Base-by-base conservation (phyloP, 2,329 filamentous ascomycete genomes). In the Delphinella strobiligena region DNA sequence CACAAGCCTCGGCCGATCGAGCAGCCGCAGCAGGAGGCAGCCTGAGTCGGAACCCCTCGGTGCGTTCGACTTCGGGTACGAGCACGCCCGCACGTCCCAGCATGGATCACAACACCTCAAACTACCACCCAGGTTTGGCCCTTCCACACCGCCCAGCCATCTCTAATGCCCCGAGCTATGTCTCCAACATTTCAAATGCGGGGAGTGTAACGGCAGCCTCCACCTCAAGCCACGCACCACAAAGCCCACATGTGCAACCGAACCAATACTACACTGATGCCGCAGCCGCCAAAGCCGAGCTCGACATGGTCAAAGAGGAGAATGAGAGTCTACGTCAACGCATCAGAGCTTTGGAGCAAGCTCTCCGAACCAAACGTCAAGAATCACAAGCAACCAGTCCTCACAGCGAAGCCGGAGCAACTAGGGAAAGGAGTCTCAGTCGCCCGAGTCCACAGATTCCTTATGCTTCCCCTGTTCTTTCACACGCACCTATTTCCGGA, bases 271-370 rank as follows among this genome's bases (percentile, higher is more conserved):
- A 51, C 37, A 54, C 62, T 27, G 66, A 68, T 45, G 59, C 63
- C 2, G 59, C 63, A 34, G 54, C 60, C 34, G 63, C 66, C 34
- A 54, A 59, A 31, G 57, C 58, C 7, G 67, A 69, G 51, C 52
- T 69, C 40, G 67, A 69, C 45, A 61, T 63, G 37, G 66, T 66
- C 27, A 69, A 69, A 54, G 54, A 54, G 33, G 67, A 70, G 53
- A 70, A 70, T 51, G 67, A 69, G 35, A 45, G 50, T 29, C 49
- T 70, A 42, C 63, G 65, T 45, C 60, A 63, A 47, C 58, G 64
- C 40, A 66, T 70, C n/a, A 55, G 63, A 37, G 61, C 66, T 38
- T 47, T 70, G 37, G 67, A 70, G 47, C 56, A 60, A 19, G 55
- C 58, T 43, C 54, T 69, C 42, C 56, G 50, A 44, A 45, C 42